Evolutionary conservation across 2,329 filamentous ascomycete species (phyloP).

Genomic region (Phyllosticta paracitricarpa): DNA sequence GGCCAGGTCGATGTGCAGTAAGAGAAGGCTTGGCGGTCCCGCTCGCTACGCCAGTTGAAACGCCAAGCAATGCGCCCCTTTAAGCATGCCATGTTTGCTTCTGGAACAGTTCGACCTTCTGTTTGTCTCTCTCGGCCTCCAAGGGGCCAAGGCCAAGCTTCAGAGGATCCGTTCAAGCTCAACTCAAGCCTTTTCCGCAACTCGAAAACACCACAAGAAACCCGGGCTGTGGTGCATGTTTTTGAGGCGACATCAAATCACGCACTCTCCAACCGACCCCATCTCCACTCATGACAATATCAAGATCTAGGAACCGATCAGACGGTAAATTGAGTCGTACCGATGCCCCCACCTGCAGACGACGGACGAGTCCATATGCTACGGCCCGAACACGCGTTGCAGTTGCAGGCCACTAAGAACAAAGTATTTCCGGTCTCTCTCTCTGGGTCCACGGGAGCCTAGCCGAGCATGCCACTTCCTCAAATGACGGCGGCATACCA

Average conservation of each 20-base stretch:
- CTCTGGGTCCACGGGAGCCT: not conserved
- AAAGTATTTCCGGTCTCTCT: not conserved
- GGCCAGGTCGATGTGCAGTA: not conserved
- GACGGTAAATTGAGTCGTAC: not conserved
- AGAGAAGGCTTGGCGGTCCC: not conserved
- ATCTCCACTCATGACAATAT: not conserved
- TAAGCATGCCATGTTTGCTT: not conserved
- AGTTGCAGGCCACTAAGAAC: not conserved
- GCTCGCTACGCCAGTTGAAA: not conserved
- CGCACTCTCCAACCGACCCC: not conserved
- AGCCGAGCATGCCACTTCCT: not conserved
- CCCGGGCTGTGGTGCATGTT: not conserved
- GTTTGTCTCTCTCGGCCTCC: not conserved
- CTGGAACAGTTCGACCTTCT: not conserved
- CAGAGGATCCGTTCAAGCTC: not conserved
- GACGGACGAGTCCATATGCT: not conserved
- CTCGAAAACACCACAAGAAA: not conserved
- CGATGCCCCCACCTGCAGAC: not conserved
- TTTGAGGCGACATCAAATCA: not conserved
- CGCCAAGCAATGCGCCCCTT: not conserved
- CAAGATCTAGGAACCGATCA: not conserved
- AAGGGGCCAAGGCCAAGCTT: not conserved
- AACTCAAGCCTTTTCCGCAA: not conserved
- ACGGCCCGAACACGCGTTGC: not conserved
- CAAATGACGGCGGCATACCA: not conserved